These are phyloP conservation scores for Phaseolus lunatus DNA, from an alignment of 306 rosid species.

Conservation along the genomic window DNA sequence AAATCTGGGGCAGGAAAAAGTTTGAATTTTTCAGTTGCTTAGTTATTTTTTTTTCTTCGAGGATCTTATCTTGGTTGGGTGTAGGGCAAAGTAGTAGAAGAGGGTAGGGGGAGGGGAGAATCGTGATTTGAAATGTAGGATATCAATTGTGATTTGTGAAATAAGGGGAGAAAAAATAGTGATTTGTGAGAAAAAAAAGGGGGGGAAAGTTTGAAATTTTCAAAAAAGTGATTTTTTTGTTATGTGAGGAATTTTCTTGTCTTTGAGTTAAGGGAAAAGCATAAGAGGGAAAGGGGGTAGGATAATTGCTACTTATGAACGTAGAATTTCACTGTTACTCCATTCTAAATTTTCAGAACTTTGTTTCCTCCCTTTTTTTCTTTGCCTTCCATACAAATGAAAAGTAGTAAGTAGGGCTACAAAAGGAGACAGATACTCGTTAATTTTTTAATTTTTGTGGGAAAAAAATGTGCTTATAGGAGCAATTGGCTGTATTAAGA, in stretches of 20 bases:
- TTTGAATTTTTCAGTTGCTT: neutral
- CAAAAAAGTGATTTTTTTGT: neutral
- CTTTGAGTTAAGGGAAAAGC: conserved; percentile 21
- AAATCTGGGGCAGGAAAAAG: neutral
- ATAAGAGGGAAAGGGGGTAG: neutral
- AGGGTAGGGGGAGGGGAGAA: neutral
- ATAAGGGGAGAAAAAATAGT: neutral
- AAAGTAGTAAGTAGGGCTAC: neutral
- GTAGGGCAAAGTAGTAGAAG: neutral
- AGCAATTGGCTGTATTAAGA: neutral
- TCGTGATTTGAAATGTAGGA: neutral
- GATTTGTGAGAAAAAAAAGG: neutral
- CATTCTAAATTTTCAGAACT: conserved; percentile 21
- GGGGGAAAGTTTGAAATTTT: neutral
- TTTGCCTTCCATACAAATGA: neutral
- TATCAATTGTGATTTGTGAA: neutral
- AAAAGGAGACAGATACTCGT: conserved; percentile 8
- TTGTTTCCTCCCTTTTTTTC: neutral
- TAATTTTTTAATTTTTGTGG: neutral
- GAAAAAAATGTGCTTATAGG: neutral
- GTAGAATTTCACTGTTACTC: neutral
- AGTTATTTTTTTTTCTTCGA: neutral
- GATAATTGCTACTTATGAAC: neutral
- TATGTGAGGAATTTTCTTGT: neutral
- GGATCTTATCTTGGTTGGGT: conserved; percentile 11